These are phyloP conservation scores for Thalassiosira livingstoniorum DNA, from an alignment of 352 stramenopile species.

Conservation along the genomic window DNA sequence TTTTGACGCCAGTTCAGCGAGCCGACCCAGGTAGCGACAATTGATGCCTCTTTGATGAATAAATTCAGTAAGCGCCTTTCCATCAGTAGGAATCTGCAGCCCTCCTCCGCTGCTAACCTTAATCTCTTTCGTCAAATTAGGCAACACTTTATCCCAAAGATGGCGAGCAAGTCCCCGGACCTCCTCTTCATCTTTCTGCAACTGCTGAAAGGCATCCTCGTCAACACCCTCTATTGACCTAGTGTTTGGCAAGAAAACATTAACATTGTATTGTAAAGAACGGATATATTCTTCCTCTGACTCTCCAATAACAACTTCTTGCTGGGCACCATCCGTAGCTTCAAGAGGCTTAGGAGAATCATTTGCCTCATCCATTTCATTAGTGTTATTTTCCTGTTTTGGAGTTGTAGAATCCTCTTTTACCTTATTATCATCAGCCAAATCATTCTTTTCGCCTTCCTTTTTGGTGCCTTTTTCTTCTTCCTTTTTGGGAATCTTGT, in stretches of 20 bases:
- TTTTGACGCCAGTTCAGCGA: conserved; percentile 90
- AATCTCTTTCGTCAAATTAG: conserved; percentile 72
- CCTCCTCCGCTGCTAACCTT: conserved; percentile 47
- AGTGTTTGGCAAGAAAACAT: conserved; percentile 81
- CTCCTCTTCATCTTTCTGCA: conserved; percentile 81
- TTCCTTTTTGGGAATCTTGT: conserved; percentile 38
- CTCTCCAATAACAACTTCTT: conserved; percentile 39
- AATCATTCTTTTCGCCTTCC: neutral
- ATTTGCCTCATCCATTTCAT: neutral
- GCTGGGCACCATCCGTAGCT: neutral
- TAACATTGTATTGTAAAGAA: conserved; percentile 82
- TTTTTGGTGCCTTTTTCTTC: conserved; percentile 24
- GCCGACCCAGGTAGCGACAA: conserved; percentile 94
- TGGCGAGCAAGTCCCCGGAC: conserved; percentile 67
- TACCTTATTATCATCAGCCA: no score
- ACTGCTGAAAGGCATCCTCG: conserved; percentile 53
- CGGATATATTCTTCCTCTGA: conserved; percentile 76
- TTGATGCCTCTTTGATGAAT: conserved; percentile 96
- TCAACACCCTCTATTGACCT: conserved; percentile 70
- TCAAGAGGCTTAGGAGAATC: neutral
- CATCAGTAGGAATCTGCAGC: conserved; percentile 86
- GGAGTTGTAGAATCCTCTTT: neutral
- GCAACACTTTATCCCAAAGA: conserved; percentile 81
- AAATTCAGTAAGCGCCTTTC: conserved; percentile 91
- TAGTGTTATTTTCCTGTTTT: neutral